phyloP scores from a whole-genome alignment of 495 filamentous ascomycete species.

The Penicillium diatomitis region DNA sequence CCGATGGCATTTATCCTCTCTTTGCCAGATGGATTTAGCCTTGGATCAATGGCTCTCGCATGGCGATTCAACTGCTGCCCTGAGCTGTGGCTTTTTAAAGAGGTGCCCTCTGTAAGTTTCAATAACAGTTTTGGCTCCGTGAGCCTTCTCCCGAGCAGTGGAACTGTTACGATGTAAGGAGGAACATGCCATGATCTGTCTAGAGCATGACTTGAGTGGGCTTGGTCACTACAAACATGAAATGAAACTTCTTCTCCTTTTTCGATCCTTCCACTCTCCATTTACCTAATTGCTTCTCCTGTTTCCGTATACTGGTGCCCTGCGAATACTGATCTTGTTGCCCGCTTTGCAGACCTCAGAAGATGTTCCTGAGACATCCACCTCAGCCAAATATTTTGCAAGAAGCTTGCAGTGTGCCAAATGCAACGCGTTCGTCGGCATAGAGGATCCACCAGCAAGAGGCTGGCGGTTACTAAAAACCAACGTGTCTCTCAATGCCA shows the following conservation, averaged over 20 bases:
- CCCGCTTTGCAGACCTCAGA: slow-evolving; percentile 11
- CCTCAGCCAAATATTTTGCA: slow-evolving; percentile 2
- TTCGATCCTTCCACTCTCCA: too few relatives aligned
- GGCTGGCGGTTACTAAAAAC: slow-evolving; percentile 45
- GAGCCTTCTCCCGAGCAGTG: slow-evolving; percentile 39
- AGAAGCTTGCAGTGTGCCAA: slow-evolving; percentile 26
- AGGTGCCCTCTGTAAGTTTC: slow-evolving; percentile 19
- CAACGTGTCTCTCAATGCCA: slow-evolving; percentile 26
- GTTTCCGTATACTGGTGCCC: neutral
- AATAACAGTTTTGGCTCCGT: slow-evolving; percentile 26
- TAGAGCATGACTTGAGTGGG: neutral
- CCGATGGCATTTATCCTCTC: slow-evolving; percentile 27
- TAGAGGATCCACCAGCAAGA: slow-evolving; percentile 29
- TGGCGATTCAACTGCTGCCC: slow-evolving; percentile 7
- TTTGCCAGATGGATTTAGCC: slow-evolving; percentile 35
- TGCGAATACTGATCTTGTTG: slow-evolving; percentile 5
- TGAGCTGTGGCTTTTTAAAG: slow-evolving; percentile 4
- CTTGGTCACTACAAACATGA: too few relatives aligned
- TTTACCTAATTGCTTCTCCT: too few relatives aligned
- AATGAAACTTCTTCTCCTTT: too few relatives aligned
- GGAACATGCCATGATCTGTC: slow-evolving; percentile 40
- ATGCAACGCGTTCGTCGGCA: slow-evolving; percentile 37
- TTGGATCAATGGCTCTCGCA: slow-evolving; percentile 35
- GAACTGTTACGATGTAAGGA: slow-evolving; percentile 43
- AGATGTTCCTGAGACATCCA: slow-evolving; percentile 3